Evolutionary conservation across 306 rosid species (phyloP).

Genomic region (Urtica urens): DNA sequence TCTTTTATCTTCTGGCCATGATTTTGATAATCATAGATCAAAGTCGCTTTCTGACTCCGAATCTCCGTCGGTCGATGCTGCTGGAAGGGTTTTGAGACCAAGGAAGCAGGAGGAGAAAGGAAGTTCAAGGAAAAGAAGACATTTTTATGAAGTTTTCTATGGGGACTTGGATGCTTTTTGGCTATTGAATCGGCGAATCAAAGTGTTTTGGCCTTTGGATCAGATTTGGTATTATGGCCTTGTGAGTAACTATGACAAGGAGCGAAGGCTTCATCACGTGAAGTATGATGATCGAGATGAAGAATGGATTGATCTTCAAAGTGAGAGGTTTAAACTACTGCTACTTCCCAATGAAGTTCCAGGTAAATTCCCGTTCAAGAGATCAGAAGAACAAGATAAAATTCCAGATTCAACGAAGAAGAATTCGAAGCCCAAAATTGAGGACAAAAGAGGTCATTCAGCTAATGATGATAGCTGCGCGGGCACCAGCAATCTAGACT

Average conservation of each 20-base stretch:
- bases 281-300: conserved; percentile 92
- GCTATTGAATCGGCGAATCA: conserved; percentile 63
- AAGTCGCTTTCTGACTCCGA: conserved; percentile 52
- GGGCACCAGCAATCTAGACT: conserved; percentile 58
- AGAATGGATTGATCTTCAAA: conserved; percentile 86
- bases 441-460: conserved; percentile 26
- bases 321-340: conserved; percentile 88
- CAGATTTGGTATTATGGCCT: conserved; percentile 89
- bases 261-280: conserved; percentile 62
- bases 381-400: conserved; percentile 20
- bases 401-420: conserved; percentile 34
- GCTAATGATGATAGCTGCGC: conserved; percentile 38
- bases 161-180: conserved; percentile 57
- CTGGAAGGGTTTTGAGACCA: conserved; percentile 70
- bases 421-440: conserved; percentile 34
- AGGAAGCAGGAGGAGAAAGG: conserved; percentile 62
- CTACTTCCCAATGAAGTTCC: conserved; percentile 85
- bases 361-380: conserved; percentile 33
- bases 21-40: conserved; percentile 31
- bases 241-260: conserved; percentile 52
- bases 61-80: conserved; percentile 57
- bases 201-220: conserved; percentile 95
- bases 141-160: conserved; percentile 66
- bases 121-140: conserved; percentile 63
- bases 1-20: conserved; percentile 38